These are phyloP conservation scores for Ogataea pignaliae DNA, from an alignment of 805 yeast genomes.

Conservation along the genomic window DNA sequence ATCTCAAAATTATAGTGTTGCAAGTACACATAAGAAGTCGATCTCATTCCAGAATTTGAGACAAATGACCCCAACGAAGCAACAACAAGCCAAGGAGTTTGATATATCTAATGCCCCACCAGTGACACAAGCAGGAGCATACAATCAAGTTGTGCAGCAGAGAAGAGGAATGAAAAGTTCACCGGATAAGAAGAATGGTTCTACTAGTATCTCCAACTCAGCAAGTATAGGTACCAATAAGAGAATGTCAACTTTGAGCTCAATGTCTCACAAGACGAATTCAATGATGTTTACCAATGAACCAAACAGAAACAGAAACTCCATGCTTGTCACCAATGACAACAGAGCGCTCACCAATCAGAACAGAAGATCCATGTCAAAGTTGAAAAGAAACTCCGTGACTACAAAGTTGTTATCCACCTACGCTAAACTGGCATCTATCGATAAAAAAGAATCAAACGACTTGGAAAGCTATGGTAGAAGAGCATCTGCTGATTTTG, in stretches of 20 bases:
- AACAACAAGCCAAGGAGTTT: constrained; percentile 2
- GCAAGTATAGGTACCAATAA: background rate
- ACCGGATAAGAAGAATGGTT: constrained; percentile 3
- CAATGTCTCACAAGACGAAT: constrained; percentile 24
- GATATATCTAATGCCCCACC: constrained; percentile 8
- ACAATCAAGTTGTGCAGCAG: constrained; percentile 15
- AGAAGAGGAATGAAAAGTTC: constrained; percentile 7
- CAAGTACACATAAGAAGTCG: constrained; percentile 43
- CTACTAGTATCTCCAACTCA: background rate
- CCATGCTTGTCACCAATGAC: constrained; percentile 15
- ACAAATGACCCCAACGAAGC: constrained; percentile 17
- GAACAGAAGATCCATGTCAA: constrained; percentile 18
- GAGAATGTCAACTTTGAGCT: constrained; percentile 12
- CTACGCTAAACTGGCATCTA: constrained; percentile 61
- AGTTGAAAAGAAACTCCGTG: constrained; percentile 60
- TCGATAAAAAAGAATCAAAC: constrained; percentile 57
- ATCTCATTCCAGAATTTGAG: constrained; percentile 38
- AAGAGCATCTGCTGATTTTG: constrained; percentile 75
- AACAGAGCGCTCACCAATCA: background rate
- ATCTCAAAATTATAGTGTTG: constrained; percentile 36
- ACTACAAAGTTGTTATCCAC: constrained; percentile 68
- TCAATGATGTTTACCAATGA: constrained; percentile 30
- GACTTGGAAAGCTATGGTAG: constrained; percentile 67
- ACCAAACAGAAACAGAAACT: constrained; percentile 16
- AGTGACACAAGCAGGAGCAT: constrained; percentile 15